Evolutionary conservation across 768 basidiomycete genomes (phyloP), one percentile per base, ranked within the genome.

Genomic region (Tubosaeta brunneosetosa): DNA sequence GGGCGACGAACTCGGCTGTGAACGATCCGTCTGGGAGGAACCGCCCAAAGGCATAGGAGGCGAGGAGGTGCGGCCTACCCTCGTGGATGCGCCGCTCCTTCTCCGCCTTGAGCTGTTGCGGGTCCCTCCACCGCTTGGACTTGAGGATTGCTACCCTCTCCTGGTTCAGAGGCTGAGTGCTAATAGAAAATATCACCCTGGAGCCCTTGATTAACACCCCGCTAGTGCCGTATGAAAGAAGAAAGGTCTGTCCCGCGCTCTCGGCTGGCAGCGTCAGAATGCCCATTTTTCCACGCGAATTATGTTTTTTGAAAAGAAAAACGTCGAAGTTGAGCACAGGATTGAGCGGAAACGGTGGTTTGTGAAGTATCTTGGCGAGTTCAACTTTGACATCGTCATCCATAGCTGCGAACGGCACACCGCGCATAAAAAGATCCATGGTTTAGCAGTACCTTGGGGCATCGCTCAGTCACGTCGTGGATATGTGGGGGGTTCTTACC

Each of bases 381-480:
- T 62, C 66, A 10, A 67, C 25, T 38, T 66, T 66, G 34, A 73
- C 44, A 17, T 73, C 72, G 25, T 71, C 65, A 17, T 56, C 61
- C 1, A 36, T 55, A 1, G 65, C 71, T 37, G 70, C 60, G 11
- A 56, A 46, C 4, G 65, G 44, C 11, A 73, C 60, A n/a, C 61
- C 51, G 14, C 55, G 47, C 70, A 73, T 70, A 58, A 62, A 73
- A 17, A 73, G 27, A 6, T 73, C 68, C 72, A 73, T 73, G 48
- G 38, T 59, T 29, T 47, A 37, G 34, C 10, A 52, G 50, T 49
- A 49, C 26, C 47, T 43, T 41, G 22, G 19, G 31, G 22, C 26
- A 2, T 19, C 0, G 37, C 53, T 55, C 36, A 55, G 16, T 22
- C 34, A 32, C 13, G 29, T 4, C 5, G 31, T 47, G 12, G 13